Conservation (phyloP, 1,139 yeast species). For the Wickerhamiella infanticola region DNA sequence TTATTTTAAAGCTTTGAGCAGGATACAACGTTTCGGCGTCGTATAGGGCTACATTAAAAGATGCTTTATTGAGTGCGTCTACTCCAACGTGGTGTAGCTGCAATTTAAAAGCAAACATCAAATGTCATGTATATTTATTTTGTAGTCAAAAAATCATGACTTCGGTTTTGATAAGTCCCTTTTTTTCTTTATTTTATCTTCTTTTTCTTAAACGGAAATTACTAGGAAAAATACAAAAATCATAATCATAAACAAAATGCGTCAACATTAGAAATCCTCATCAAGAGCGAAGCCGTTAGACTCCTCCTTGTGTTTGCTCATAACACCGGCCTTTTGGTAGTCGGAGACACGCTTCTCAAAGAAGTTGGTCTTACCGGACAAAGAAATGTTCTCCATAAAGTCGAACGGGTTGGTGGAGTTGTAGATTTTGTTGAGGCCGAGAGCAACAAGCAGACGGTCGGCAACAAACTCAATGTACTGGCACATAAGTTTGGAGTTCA, state of each 20-base stretch:
- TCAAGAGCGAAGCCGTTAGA: slow-evolving; percentile 32
- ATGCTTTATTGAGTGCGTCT: slow-evolving; percentile 16
- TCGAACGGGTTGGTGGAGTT: slow-evolving; percentile 90
- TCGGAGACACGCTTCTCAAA: slow-evolving; percentile 98
- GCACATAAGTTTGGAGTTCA: slow-evolving; percentile 85
- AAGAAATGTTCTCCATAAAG: slow-evolving; percentile 94
- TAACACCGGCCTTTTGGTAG: slow-evolving; percentile 98
- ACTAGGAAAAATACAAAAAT: neutral
- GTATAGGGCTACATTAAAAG: slow-evolving; percentile 14
- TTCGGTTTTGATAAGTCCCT: too few relatives aligned
- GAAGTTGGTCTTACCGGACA: slow-evolving; percentile 97
- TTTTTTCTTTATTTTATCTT: too few relatives aligned
- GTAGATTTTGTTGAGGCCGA: slow-evolving; percentile 81
- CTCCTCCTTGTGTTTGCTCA: slow-evolving; percentile 40
- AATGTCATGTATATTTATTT: neutral
- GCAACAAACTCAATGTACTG: slow-evolving; percentile 97
- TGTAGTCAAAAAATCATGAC: neutral
- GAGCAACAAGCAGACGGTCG: slow-evolving; percentile 75
- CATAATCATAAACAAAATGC: neutral
- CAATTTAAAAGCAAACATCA: slow-evolving; percentile 14
- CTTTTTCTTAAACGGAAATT: neutral
- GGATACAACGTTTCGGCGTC: slow-evolving; percentile 10
- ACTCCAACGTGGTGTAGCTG: slow-evolving; percentile 13
- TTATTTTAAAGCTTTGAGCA: slow-evolving; percentile 14
- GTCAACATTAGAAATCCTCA: slow-evolving; percentile 28